Percentiles rank a stretch among this genome's conserved stretches.
phyloP scores from a whole-genome alignment of 768 basidiomycete species.

The Boletus reticulatus region DNA sequence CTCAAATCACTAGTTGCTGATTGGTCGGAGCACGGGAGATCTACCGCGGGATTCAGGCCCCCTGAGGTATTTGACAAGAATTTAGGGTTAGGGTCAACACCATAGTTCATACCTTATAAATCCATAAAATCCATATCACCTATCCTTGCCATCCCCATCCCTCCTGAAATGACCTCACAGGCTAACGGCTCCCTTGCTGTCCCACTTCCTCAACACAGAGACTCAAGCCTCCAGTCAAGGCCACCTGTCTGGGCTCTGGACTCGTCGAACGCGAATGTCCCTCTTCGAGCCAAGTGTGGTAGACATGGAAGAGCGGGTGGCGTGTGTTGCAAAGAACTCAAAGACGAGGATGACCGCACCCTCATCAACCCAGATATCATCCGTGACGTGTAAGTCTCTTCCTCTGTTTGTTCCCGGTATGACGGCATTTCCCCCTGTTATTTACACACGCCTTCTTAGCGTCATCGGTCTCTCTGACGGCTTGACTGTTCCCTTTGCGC shows the following conservation, averaged over 20 bases:
- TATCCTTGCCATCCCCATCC: neutral
- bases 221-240: slow-evolving; percentile 22
- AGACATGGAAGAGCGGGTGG: slow-evolving; percentile 53
- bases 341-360: slow-evolving; percentile 71
- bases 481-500: slow-evolving; percentile 87
- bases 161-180: slow-evolving; percentile 19
- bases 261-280: slow-evolving; percentile 39
- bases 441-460: slow-evolving; percentile 35
- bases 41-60: too few relatives aligned
- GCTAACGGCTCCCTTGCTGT: slow-evolving; percentile 13
- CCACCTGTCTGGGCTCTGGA: slow-evolving; percentile 69
- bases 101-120: neutral
- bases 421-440: neutral
- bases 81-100: too few relatives aligned
- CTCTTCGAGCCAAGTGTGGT: slow-evolving; percentile 58
- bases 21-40: slow-evolving; percentile 4
- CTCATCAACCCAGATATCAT: slow-evolving; percentile 86
- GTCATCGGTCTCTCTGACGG: slow-evolving; percentile 91
- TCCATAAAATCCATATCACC: neutral
- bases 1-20: slow-evolving; percentile 14
- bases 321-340: slow-evolving; percentile 88
- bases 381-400: slow-evolving; percentile 69
- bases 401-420: neutral
- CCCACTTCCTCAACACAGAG: slow-evolving; percentile 18
- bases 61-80: neutral